phyloP scores from a whole-genome alignment of 805 yeast species.

The Myxozyma mucilagina region DNA sequence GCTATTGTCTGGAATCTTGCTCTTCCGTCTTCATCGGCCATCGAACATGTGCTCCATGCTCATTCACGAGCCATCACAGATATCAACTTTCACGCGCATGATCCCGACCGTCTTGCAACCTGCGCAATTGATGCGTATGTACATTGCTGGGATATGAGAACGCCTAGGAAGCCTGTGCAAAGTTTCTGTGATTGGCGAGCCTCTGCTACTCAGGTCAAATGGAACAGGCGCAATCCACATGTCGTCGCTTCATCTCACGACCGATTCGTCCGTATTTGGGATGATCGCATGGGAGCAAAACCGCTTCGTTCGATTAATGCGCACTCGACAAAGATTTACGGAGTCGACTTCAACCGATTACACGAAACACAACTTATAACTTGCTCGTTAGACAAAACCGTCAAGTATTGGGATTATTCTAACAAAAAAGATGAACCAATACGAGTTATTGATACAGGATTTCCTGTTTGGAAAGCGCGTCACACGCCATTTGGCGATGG shows the following conservation, averaged over 20 bases:
- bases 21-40: conserved; percentile 68
- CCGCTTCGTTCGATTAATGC: conserved; percentile 72
- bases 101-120: conserved; percentile 87
- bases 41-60: conserved; percentile 82
- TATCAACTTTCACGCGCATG: conserved; percentile 83
- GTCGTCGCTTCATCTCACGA: conserved; percentile 87
- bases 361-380: conserved; percentile 64
- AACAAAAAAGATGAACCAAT: conserved; percentile 47
- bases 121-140: conserved; percentile 90
- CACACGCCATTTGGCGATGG: conserved; percentile 86
- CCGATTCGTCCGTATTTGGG: conserved; percentile 82
- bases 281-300: conserved; percentile 72
- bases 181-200: conserved; percentile 94
- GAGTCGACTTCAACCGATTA: conserved; percentile 75
- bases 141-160: conserved; percentile 86
- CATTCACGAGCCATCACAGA: conserved; percentile 95
- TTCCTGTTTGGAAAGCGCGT: conserved; percentile 87
- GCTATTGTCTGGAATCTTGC: conserved; percentile 92
- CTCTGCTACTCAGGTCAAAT: conserved; percentile 91
- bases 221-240: conserved; percentile 77
- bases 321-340: conserved; percentile 84
- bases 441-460: conserved; percentile 65
- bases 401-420: conserved; percentile 76
- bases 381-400: conserved; percentile 82
- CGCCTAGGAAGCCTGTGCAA: conserved; percentile 66